A percentile compares a stretch with the other conserved stretches of the same genome.
These are phyloP conservation scores for Pisolithus albus DNA, from an alignment of 768 basidiomycete species.

Conservation along the genomic window DNA sequence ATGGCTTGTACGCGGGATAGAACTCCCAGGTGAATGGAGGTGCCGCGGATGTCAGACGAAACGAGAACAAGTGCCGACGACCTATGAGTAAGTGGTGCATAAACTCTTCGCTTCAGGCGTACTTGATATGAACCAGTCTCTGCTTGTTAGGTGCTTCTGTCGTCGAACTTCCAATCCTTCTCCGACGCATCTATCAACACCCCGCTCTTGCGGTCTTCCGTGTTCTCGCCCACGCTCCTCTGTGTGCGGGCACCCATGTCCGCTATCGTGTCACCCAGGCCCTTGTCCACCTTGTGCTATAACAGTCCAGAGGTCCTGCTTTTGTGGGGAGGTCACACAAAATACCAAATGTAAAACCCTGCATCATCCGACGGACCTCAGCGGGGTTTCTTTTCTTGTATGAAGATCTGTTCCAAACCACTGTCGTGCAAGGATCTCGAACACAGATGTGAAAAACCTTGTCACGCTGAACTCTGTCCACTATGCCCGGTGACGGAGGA, in stretches of 20 bases:
- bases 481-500: constrained; percentile 51
- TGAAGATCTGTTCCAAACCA: constrained; percentile 30
- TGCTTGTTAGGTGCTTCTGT: constrained; percentile 71
- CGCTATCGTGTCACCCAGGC: constrained; percentile 85
- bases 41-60: constrained; percentile 91
- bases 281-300: constrained; percentile 93
- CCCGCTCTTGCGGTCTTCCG: constrained; percentile 69
- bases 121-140: background rate
- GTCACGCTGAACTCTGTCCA: constrained; percentile 73
- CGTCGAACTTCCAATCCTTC: constrained; percentile 66
- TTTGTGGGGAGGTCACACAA: constrained; percentile 53
- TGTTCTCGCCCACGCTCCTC: constrained; percentile 54
- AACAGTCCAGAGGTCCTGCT: constrained; percentile 68
- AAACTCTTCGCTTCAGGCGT: background rate
- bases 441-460: constrained; percentile 63
- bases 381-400: constrained; percentile 30
- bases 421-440: constrained; percentile 57
- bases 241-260: constrained; percentile 74
- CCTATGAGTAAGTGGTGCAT: constrained; percentile 48
- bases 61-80: constrained; percentile 55
- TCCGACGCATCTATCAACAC: constrained; percentile 59
- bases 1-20: constrained; percentile 65
- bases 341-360: background rate
- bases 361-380: background rate
- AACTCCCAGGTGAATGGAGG: constrained; percentile 72